Evolutionary conservation across 139 green algal genomes (phyloP), one percentile per base, ranked within the genome.

Genomic region (Parachlorella kessleri): DNA sequence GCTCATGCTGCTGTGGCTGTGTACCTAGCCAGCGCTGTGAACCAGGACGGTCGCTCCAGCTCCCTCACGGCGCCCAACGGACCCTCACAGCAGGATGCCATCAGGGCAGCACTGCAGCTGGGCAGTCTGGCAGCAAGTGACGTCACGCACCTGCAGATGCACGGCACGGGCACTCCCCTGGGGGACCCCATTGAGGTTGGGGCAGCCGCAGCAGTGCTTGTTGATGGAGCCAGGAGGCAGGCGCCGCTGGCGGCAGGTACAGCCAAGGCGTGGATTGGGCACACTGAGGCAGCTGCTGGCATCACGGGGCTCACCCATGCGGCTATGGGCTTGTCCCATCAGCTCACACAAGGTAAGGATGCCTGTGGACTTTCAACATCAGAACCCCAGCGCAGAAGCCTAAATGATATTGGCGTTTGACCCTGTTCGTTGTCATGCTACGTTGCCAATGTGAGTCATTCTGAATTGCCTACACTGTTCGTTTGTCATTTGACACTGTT

Each of bases 241-340:
- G 76, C 88, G 14, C 71, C 64, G 0, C 24, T 88, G n/a, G 48
- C 77, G 10, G 83, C 73, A 30, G 76, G 66, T 73, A 96, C 79
- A 8, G 78, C 78, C 26, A 88, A 97, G 82, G 86, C 89, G 21
- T 81, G 79, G 39, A 59, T 92, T 23, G 94, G 94, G 7, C 94
- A 98, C 84, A 93, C 94, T 2, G 94, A 98, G 83, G 87, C 92
- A 3, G 87, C 88, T 0, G 94, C 94, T 2, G 94, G 94, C 48
- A 76, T 92, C 2, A 82, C 85, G 66, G 94, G 89, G 37, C 40
- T 94, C 8, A 64, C 83, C 3, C 75, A 87, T 68, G 80, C 84
- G 18, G 54, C 72, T 18, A 64, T 68, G 39, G 81, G 54, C 10
- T 68, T 81, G 28, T 80, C 81, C 0, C 69, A 77, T 55, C 14